phyloP scores from a whole-genome alignment of 2,329 filamentous ascomycete species.

The Pseudogymnoascus sp. region DNA sequence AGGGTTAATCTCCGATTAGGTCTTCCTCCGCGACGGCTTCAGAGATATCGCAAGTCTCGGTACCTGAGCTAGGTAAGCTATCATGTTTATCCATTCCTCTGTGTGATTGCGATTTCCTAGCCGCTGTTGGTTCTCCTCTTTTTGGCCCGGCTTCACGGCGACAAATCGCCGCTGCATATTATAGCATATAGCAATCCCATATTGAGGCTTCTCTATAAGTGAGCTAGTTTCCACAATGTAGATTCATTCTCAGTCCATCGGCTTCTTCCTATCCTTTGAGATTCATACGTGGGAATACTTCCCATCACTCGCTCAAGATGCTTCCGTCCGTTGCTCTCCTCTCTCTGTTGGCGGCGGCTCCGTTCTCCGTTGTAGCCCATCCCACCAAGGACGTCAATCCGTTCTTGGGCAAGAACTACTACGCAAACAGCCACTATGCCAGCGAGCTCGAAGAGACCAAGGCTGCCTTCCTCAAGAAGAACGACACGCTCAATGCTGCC shows the following conservation, averaged over 20 bases:
- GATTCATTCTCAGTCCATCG: neutral
- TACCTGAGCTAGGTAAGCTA: neutral
- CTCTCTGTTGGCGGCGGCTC: neutral
- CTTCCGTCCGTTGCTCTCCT: slow-evolving; percentile 1
- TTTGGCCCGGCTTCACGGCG: neutral
- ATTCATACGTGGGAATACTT: slow-evolving; percentile 1
- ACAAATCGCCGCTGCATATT: neutral
- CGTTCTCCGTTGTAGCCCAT: neutral
- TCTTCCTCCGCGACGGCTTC: neutral
- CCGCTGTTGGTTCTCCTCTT: neutral
- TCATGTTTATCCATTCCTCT: neutral
- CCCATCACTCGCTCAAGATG: neutral
- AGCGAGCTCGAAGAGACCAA: slow-evolving; percentile 34
- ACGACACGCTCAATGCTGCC: slow-evolving; percentile 32
- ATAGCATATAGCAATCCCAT: neutral
- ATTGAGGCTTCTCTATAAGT: neutral
- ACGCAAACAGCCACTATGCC: slow-evolving; percentile 37
- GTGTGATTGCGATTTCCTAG: neutral
- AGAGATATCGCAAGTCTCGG: neutral
- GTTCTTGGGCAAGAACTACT: slow-evolving; percentile 40
- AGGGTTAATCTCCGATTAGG: slow-evolving; percentile 6
- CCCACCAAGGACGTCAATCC: slow-evolving; percentile 29
- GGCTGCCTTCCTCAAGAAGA: slow-evolving; percentile 28
- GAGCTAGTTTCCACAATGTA: neutral
- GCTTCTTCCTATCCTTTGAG: neutral